Evolutionary conservation across 257 asterid species (phyloP).

Genomic region (Haberlea rhodopensis): DNA sequence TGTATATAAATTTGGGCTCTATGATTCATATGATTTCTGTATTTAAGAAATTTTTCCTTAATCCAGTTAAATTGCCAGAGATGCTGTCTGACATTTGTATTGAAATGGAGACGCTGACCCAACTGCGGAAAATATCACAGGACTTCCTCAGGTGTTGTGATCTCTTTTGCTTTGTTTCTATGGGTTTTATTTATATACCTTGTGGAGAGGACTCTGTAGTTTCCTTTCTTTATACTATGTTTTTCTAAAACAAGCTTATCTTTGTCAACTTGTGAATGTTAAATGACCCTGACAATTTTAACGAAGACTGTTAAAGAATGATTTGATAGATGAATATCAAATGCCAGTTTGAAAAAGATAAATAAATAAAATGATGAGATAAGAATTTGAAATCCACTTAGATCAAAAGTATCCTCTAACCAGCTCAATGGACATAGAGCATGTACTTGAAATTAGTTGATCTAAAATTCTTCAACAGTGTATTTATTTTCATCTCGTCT

Average conservation of each 20-base stretch:
- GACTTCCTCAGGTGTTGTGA: conserved; percentile 56
- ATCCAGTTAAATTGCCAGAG: conserved; percentile 73
- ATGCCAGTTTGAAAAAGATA: too few species aligned
- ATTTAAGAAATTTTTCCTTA: conserved; percentile 11
- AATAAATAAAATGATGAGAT: too few species aligned
- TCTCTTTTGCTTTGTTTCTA: conserved; percentile 4
- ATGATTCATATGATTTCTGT: conserved; percentile 12
- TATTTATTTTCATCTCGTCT: not conserved
- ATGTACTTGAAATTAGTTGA: not conserved
- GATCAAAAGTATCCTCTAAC: not conserved
- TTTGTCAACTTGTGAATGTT: not conserved
- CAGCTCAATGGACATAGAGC: not conserved
- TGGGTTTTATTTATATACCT: not conserved
- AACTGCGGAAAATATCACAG: conserved; percentile 45
- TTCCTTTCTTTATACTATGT: not conserved
- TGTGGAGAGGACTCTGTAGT: too few species aligned
- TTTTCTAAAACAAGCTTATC: too few species aligned
- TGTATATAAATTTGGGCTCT: conserved; percentile 3
- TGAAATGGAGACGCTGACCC: conserved; percentile 41
- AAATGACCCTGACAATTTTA: not conserved
- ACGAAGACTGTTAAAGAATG: too few species aligned
- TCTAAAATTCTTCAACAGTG: not conserved
- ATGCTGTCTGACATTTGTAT: conserved; percentile 42
- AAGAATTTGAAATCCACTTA: too few species aligned
- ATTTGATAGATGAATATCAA: too few species aligned